A percentile compares a stretch with the other conserved stretches of the same genome.
Conservation (phyloP, 1,284 basidiomycete genomes). For the Ganoderma sinense region DNA sequence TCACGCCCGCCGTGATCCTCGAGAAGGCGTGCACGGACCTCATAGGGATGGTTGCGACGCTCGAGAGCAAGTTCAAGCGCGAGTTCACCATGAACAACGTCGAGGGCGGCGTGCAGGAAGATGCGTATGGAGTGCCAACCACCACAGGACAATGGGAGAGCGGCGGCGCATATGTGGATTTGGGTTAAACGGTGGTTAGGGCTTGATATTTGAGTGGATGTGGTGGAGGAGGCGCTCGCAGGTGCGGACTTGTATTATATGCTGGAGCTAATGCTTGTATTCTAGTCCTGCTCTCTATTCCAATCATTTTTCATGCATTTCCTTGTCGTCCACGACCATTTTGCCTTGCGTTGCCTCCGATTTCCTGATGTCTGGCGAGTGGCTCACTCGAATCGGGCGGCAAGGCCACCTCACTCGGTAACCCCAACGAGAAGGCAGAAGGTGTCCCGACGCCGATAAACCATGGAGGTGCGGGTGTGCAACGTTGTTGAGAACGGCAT, state of each 20-base stretch:
- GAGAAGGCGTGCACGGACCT: constrained; percentile 87
- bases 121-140: constrained; percentile 62
- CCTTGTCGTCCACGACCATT: not conserved
- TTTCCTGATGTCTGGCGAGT: not conserved
- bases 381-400: too few species aligned
- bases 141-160: constrained; percentile 48
- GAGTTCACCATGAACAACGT: constrained; percentile 80
- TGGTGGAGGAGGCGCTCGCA: not conserved
- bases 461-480: too few species aligned
- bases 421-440: too few species aligned
- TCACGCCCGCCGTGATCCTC: constrained; percentile 86
- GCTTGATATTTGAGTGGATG: not conserved
- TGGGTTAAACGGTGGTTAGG: constrained; percentile 34
- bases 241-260: constrained; percentile 21
- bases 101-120: constrained; percentile 60
- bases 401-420: too few species aligned
- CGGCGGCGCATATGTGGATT: constrained; percentile 74
- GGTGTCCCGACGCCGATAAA: too few species aligned
- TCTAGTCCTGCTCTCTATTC: constrained; percentile 9
- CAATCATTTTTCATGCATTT: not conserved
- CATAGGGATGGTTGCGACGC: constrained; percentile 75
- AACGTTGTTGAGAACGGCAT: too few species aligned
- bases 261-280: constrained; percentile 23
- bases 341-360: too few species aligned
- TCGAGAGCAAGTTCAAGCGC: constrained; percentile 78